These are phyloP conservation scores for Aspergillus caelatus DNA, from an alignment of 2,329 filamentous ascomycete genomes.

Conservation along the genomic window DNA sequence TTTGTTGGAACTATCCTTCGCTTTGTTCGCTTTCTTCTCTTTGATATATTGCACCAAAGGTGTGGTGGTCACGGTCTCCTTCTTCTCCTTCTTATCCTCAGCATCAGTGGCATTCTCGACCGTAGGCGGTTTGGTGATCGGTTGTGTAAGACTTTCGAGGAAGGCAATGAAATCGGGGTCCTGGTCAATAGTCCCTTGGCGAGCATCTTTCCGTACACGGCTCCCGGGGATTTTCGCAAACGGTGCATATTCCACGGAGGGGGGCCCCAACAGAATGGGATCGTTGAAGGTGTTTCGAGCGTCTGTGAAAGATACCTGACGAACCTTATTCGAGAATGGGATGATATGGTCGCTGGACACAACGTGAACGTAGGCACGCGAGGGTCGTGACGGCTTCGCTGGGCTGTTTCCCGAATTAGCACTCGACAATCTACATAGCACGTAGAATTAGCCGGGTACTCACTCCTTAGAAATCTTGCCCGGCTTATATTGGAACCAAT, in stretches of 20 bases:
- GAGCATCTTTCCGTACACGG: slow-evolving; percentile 75
- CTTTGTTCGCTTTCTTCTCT: slow-evolving; percentile 84
- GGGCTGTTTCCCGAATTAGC: slow-evolving; percentile 53
- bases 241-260: slow-evolving; percentile 77
- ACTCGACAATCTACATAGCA: not conserved
- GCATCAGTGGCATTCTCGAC: slow-evolving; percentile 55
- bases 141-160: slow-evolving; percentile 81
- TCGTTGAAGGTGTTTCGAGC: slow-evolving; percentile 75
- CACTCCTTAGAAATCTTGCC: slow-evolving; percentile 86
- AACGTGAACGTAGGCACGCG: slow-evolving; percentile 81
- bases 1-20: slow-evolving; percentile 58
- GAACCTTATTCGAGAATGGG: slow-evolving; percentile 70
- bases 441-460: slow-evolving; percentile 29
- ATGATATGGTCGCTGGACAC: slow-evolving; percentile 70
- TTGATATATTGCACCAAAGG: slow-evolving; percentile 87
- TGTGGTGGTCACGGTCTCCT: slow-evolving; percentile 74
- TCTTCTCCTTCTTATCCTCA: slow-evolving; percentile 56
- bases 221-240: slow-evolving; percentile 80
- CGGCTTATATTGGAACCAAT: slow-evolving; percentile 75
- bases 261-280: slow-evolving; percentile 73
- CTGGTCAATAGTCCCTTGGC: slow-evolving; percentile 94
- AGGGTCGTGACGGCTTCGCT: slow-evolving; percentile 81
- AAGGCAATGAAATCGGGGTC: slow-evolving; percentile 96
- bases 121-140: slow-evolving; percentile 57
- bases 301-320: slow-evolving; percentile 74